Base-by-base conservation (phyloP, 1,139 yeast genomes). In the Diutina neorugosa region DNA sequence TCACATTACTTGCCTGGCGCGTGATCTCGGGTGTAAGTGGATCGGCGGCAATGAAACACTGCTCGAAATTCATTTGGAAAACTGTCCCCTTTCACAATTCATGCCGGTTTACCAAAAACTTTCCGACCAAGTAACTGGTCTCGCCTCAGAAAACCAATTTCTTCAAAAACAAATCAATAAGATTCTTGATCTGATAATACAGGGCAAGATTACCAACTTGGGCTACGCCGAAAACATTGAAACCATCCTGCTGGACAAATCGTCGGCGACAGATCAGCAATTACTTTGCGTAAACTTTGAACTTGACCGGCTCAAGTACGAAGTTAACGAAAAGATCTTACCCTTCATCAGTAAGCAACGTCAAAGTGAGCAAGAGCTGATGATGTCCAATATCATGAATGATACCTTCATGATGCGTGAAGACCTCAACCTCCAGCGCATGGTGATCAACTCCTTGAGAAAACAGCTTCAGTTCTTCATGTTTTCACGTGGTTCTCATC, bases 401-500 rank as follows among this genome's bases (percentile, higher is more conserved):
- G 81, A 77, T 52, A 76, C 68, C 55, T 67, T 70, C 47, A 68
- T 71, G 61, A 66, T 78, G 67, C 69, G 74, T 54, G 82, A 78
- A 52, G 82, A 78, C 55, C 57, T 78, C 59, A 75, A 70, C 56
- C 61, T 70, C 52, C 82, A 78, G 55, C 59, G 81, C 52, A 64
- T 74, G 57, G 65, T 74, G 52, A 65, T 79, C 46, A 73, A 71
- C 58, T 74, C 78, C 55, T 60, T 78, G 41, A 62, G 82, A 47
- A 80, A 78, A 57, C 83, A 78, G 57, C 63, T 78, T 34, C 82
- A 78, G 55, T 78, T 74, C 57, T 63, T 78, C 57, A 57, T 77
- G 54, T 70, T 77, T 18, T 40, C 43, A 1, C 37, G 50, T 4
- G 50, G 50, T 11, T 41, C 50, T 4, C 43, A 18, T 20, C 37